phyloP scores from a whole-genome alignment of 441 rosid species.

The Macaranga tanarius region DNA sequence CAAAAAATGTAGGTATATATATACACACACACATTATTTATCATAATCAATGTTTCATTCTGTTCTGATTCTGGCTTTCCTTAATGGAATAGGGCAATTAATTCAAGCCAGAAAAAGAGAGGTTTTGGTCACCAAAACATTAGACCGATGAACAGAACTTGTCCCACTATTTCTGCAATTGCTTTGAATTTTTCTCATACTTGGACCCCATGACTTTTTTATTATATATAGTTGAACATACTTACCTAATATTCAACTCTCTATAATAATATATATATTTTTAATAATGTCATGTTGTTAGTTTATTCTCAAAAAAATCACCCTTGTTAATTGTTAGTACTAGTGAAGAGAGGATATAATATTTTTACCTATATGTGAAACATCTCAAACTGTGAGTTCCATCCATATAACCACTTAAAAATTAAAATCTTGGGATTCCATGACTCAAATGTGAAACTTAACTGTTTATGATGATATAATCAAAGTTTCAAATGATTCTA shows the following conservation, averaged over 20 bases:
- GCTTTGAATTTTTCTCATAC: neutral
- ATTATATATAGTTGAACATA: neutral
- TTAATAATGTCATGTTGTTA: too few relatives aligned
- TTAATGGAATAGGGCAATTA: neutral
- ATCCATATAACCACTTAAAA: too few relatives aligned
- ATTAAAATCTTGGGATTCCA: too few relatives aligned
- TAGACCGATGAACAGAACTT: neutral
- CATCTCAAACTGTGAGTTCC: too few relatives aligned
- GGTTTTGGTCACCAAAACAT: conserved; percentile 2
- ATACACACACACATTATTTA: neutral
- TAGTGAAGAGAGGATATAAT: too few relatives aligned
- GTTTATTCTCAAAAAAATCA: too few relatives aligned
- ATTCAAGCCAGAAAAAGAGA: neutral
- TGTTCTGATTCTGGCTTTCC: neutral
- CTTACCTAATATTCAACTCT: conserved; percentile 4
- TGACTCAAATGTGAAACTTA: too few relatives aligned
- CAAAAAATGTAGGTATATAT: conserved; percentile 15
- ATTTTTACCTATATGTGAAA: too few relatives aligned
- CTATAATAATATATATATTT: neutral
- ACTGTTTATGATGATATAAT: too few relatives aligned
- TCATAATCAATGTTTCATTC: conserved; percentile 11
- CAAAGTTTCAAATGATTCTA: too few relatives aligned
- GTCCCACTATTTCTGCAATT: conserved; percentile 9
- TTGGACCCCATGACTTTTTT: conserved; percentile 4
- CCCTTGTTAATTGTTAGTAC: too few relatives aligned